phyloP scores from a whole-genome alignment of 805 yeast genomes.

The Candida rishiriensis region DNA sequence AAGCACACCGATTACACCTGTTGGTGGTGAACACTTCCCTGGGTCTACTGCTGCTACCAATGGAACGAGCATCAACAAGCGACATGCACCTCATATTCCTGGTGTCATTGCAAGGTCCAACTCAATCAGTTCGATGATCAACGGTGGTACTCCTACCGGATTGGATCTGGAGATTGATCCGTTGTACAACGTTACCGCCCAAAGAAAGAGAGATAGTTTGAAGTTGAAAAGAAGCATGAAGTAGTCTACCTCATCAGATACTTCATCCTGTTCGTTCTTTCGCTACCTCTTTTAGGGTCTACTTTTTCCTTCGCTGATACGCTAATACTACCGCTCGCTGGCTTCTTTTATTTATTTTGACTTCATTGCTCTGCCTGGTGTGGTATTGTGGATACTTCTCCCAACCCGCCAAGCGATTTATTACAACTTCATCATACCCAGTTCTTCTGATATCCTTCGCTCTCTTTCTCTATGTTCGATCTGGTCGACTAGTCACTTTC shows the following conservation, averaged over 20 bases:
- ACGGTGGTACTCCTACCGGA: background rate
- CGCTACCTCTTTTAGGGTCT: background rate
- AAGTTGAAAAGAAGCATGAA: conserved; percentile 41
- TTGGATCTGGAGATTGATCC: conserved; percentile 28
- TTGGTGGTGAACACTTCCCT: background rate
- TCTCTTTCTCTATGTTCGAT: too few relatives aligned
- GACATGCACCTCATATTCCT: background rate
- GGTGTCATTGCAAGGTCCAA: background rate
- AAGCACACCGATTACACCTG: conserved; percentile 1
- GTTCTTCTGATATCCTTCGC: too few relatives aligned
- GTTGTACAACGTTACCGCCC: conserved; percentile 41
- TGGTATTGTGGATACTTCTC: too few relatives aligned
- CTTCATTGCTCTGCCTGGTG: too few relatives aligned
- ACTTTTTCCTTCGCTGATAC: too few relatives aligned
- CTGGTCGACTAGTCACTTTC: too few relatives aligned
- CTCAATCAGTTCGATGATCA: background rate
- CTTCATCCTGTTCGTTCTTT: background rate
- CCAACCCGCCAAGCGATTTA: too few relatives aligned
- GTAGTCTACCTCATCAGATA: conserved; percentile 1
- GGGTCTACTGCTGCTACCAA: background rate
- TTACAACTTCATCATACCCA: too few relatives aligned
- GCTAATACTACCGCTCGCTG: too few relatives aligned
- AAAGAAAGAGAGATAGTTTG: conserved; percentile 49
- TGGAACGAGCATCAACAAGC: background rate
- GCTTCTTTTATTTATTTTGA: too few relatives aligned